A percentile compares a stretch with the other conserved stretches of the same genome.
These are phyloP conservation scores for Crucibulum laeve DNA, from an alignment of 768 basidiomycete genomes.

Conservation along the genomic window DNA sequence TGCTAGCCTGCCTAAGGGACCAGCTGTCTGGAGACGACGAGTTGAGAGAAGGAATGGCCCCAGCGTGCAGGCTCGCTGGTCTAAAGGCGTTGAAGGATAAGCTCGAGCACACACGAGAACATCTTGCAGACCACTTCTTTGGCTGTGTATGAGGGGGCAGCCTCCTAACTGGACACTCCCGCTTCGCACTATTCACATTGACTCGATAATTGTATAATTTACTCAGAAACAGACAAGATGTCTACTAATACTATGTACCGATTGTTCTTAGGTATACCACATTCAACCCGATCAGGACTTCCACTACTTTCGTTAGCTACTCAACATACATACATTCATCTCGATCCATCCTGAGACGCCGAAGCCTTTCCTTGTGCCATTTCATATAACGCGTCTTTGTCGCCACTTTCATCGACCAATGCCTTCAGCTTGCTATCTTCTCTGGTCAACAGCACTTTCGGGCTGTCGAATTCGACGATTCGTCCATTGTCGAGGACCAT, in stretches of 20 bases:
- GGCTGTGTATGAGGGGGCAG: slow-evolving; percentile 1
- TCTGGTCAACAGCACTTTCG: slow-evolving; percentile 43
- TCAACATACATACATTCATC: too few relatives aligned
- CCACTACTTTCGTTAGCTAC: too few relatives aligned
- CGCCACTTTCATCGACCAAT: slow-evolving; percentile 55
- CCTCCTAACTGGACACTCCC: too few relatives aligned
- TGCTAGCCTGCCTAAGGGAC: slow-evolving; percentile 27
- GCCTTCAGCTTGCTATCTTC: slow-evolving; percentile 46
- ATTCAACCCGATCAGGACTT: too few relatives aligned
- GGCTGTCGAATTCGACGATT: slow-evolving; percentile 50
- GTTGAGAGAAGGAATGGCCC: slow-evolving; percentile 17
- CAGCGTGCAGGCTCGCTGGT: slow-evolving; percentile 26
- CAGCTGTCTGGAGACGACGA: slow-evolving; percentile 28
- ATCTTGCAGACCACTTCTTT: slow-evolving; percentile 24
- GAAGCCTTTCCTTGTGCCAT: slow-evolving; percentile 27
- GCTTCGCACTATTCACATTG: too few relatives aligned
- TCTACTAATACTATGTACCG: too few relatives aligned
- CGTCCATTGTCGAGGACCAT: slow-evolving; percentile 44
- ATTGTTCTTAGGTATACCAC: too few relatives aligned
- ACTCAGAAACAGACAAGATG: too few relatives aligned
- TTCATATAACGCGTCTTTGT: slow-evolving; percentile 41
- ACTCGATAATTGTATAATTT: too few relatives aligned
- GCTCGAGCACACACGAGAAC: slow-evolving; percentile 13
- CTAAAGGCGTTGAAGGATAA: slow-evolving; percentile 19
- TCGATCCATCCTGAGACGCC: too few relatives aligned